A percentile compares a stretch with the other conserved stretches of the same genome.
Evolutionary conservation across 495 filamentous ascomycete species (phyloP).

Genomic region (Cercophora newfieldiana): DNA sequence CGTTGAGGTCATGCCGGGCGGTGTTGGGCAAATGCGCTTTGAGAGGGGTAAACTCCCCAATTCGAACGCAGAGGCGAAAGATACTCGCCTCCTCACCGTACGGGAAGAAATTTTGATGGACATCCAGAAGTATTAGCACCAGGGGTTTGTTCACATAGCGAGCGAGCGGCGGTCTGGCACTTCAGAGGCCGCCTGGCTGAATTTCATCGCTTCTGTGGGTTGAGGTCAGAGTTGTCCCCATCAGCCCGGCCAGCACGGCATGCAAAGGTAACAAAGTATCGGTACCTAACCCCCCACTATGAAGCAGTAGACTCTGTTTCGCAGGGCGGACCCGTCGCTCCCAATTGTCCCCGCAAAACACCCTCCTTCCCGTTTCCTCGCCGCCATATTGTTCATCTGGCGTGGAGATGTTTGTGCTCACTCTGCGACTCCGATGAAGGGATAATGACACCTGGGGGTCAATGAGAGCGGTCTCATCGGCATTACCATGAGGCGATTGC

Average conservation of each 20-base stretch:
- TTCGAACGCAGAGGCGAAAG: too few relatives aligned
- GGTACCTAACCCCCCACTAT: constrained; percentile 9
- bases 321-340: neutral
- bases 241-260: constrained; percentile 7
- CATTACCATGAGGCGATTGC: neutral
- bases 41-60: too few relatives aligned
- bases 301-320: neutral
- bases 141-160: neutral
- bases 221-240: constrained; percentile 27
- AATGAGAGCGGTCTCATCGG: neutral
- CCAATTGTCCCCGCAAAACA: neutral
- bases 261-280: constrained; percentile 13
- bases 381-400: neutral
- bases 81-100: neutral
- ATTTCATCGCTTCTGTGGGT: constrained; percentile 28
- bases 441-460: neutral
- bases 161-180: neutral
- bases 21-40: too few relatives aligned
- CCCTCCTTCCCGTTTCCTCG: neutral
- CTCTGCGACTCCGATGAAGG: neutral
- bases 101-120: constrained; percentile 19
- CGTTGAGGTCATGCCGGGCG: too few relatives aligned
- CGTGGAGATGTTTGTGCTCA: neutral
- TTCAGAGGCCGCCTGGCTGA: neutral
- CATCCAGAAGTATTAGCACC: constrained; percentile 5